These are phyloP conservation scores for Persicaria maculosa DNA, from an alignment of 148 eudicot species.

Conservation along the genomic window DNA sequence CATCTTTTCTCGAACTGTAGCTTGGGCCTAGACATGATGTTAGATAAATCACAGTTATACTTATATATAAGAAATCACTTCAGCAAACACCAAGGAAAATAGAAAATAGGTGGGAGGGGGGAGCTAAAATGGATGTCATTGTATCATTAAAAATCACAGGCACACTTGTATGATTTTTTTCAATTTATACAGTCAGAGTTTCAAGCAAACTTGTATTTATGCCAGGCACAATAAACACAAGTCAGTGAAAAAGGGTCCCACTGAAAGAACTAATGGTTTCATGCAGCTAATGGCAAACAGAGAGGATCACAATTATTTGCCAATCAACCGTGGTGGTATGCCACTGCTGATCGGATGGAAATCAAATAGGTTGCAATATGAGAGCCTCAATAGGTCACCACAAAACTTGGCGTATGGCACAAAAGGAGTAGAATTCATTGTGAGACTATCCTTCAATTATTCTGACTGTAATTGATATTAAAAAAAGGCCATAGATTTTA, in stretches of 20 bases:
- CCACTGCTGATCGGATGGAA: not conserved
- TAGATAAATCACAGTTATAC: not conserved
- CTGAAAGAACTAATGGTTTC: not conserved
- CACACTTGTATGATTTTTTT: not conserved
- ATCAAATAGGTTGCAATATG: not conserved
- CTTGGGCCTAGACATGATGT: constrained; percentile 50
- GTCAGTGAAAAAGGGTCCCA: not conserved
- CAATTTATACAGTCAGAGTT: not conserved
- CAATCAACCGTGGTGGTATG: not conserved
- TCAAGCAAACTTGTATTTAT: not conserved
- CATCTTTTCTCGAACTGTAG: constrained; percentile 56
- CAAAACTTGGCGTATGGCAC: not conserved
- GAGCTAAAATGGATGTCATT: not conserved
- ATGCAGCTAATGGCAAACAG: not conserved
- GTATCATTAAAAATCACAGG: not conserved
- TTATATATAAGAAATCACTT: not conserved
- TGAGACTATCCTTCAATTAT: not conserved
- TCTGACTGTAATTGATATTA: not conserved
- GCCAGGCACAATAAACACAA: not conserved
- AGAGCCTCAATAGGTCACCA: not conserved
- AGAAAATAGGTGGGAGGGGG: not conserved
- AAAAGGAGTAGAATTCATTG: not conserved
- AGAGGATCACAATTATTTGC: not conserved
- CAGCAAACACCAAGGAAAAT: not conserved
- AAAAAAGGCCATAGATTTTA: not conserved